These are phyloP conservation scores for Begonia fuchsioides DNA, from an alignment of 306 rosid species.

Conservation along the genomic window DNA sequence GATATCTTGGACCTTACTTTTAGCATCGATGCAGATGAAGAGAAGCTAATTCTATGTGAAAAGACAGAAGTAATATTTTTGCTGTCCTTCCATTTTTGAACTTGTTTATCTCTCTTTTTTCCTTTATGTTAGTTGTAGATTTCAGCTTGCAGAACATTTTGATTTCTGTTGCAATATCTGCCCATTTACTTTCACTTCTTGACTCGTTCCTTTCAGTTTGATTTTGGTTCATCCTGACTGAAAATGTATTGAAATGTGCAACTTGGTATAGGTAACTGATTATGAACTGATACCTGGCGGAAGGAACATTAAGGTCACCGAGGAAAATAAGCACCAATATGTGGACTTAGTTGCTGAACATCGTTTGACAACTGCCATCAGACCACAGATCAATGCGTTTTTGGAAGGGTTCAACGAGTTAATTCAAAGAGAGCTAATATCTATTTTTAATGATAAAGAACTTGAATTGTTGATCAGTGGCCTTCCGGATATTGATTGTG, in stretches of 20 bases:
- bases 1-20: conserved; percentile 84
- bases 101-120: too few relatives aligned
- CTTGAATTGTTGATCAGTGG: conserved; percentile 88
- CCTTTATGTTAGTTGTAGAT: too few relatives aligned
- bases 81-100: too few relatives aligned
- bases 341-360: conserved; percentile 89
- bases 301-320: conserved; percentile 84
- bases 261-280: conserved; percentile 63
- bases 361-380: conserved; percentile 85
- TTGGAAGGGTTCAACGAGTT: conserved; percentile 75
- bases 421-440: conserved; percentile 54
- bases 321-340: conserved; percentile 86
- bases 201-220: too few relatives aligned
- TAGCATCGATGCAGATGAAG: conserved; percentile 97
- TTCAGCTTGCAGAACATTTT: too few relatives aligned
- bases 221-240: too few relatives aligned
- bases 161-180: too few relatives aligned
- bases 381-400: conserved; percentile 91
- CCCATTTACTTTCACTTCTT: too few relatives aligned
- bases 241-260: too few relatives aligned
- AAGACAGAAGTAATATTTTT: conserved; percentile 51
- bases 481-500: conserved; percentile 93
- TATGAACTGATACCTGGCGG: conserved; percentile 90
- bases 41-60: conserved; percentile 79
- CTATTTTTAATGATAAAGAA: conserved; percentile 86